These are phyloP conservation scores for Knoxia roxburghii DNA, from an alignment of 257 asterid species.

Conservation along the genomic window DNA sequence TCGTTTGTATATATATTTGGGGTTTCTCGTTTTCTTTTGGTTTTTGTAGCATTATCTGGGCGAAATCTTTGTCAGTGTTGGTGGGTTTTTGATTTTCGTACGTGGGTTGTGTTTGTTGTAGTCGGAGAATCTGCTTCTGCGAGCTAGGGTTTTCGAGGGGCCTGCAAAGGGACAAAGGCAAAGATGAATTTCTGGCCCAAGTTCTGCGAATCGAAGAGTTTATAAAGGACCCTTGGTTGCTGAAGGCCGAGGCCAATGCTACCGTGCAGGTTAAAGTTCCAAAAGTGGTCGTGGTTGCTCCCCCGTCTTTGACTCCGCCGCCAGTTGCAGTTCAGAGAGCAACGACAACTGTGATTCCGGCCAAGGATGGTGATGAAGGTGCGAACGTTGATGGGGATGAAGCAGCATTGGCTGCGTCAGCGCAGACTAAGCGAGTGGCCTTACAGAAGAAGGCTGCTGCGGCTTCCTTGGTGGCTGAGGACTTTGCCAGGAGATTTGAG, in stretches of 20 bases:
- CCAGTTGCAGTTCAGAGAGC: slow-evolving; percentile 12
- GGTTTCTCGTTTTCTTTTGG: slow-evolving; percentile 13
- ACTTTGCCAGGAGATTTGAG: slow-evolving; percentile 70
- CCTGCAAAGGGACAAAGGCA: slow-evolving; percentile 59
- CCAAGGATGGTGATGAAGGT: slow-evolving; percentile 4
- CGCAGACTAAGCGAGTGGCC: slow-evolving; percentile 73
- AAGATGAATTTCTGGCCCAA: slow-evolving; percentile 54
- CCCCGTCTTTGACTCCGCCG: slow-evolving; percentile 34
- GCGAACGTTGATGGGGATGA: slow-evolving; percentile 46
- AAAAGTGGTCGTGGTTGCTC: slow-evolving; percentile 47
- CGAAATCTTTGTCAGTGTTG: slow-evolving; percentile 26
- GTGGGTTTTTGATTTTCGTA: slow-evolving; percentile 22
- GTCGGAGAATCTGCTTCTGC: slow-evolving; percentile 87
- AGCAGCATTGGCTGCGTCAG: slow-evolving; percentile 47
- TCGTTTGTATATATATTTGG: slow-evolving; percentile 1
- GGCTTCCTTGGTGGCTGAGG: slow-evolving; percentile 80
- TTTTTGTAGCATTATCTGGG: background rate
- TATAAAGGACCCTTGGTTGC: slow-evolving; percentile 81
- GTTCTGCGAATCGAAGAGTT: slow-evolving; percentile 70
- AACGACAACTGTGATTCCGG: slow-evolving; percentile 6
- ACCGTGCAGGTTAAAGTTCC: slow-evolving; percentile 89
- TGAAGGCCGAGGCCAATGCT: slow-evolving; percentile 57
- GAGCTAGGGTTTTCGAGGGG: slow-evolving; percentile 61
- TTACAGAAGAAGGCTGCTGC: slow-evolving; percentile 93
- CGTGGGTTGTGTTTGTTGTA: slow-evolving; percentile 32